Base-by-base conservation (phyloP, 1,139 yeast genomes). In the Geotrichum phurueaensis region DNA sequence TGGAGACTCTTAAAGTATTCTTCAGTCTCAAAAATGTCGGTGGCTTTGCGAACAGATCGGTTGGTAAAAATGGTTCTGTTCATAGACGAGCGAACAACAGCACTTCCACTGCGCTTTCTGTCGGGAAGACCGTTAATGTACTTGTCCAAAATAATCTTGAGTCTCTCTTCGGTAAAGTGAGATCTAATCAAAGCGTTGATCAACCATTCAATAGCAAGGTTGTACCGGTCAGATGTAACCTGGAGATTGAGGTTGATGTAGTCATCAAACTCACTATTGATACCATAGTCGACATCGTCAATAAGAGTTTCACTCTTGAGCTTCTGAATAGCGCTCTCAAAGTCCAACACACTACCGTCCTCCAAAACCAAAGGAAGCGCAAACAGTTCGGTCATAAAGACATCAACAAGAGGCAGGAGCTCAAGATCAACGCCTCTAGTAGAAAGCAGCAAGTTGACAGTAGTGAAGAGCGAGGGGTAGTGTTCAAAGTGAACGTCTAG, bases 401-500 rank as follows among this genome's bases (percentile, higher is more conserved):
- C 70, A 22, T 86, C 84, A 66, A 89, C 78, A 63, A 87, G 87
- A 9, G 90, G 86, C 58, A 91, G 76, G 31, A 86, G 75, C 1
- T 76, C 72, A 48, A 81, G 79, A 43, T 85, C 84, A 3, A 91
- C 78, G n/a, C 74, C 78, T 9, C 81, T 77, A 0, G 96, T 82
- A 1, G 95, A 84, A 69, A 89, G 73, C 45, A 87, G 75, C 45
- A 90, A 71, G 63, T 84, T 82, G 25, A 90, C 78, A n/a, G 88
- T 84, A 27, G 89, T 83, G 71, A 94, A 94, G 69, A 88, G 85
- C 1, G 97, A 89, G 60, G 84, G 81, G 71, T 83, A 87, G 64
- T 86, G 83, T 73, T 94, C 97, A 67, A 88, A 81, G 70, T 91
- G 96, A 60, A 91, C 73, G 65, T 84, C 86, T 50, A 91, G 73